Evolutionary conservation across 192 early-diverging fungal species (phyloP), one percentile per base, ranked within the genome.

Genomic region (Rhizoclosmatium globosum): DNA sequence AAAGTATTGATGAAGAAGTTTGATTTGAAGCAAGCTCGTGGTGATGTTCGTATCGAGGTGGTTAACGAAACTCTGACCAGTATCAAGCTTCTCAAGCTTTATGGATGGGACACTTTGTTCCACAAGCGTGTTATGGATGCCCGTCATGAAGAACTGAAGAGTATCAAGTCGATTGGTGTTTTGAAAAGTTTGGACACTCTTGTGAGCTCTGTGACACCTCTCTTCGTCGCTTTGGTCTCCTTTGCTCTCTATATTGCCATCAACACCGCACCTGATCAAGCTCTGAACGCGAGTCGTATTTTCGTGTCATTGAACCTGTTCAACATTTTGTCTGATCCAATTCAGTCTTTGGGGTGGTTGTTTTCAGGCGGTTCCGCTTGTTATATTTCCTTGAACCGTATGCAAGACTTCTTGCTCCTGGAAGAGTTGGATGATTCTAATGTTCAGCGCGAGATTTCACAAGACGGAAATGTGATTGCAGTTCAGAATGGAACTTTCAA

Each of bases 401-500:
- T 78, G 41, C 65, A 70, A 70, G 11, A 50, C 67, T 78, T 78
- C 44, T 43, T 78, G 48, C 46, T 78, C 4, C 45, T 78, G 46
- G 77, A 78, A 31, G 77, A 78, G 48, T 39, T 78, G 4, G 77
- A 68, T 47, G 15, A 13, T 19, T 58, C 77, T 4, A 62, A 62
- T 62, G 77, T 78, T 3, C 15, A 68, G 1, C 77, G 47, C 4
- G 61, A 31, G 31, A 19, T 67, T 45, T 64, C 47, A 41, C 19
- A 47, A 39, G 64, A 68, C 39, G 73, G 50, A 39, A 62, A 79
- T 60, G 90, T 91, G 1, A 61, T 93, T 38, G 53, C 47, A 7
- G 70, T 92, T 56, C 71, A 74, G 4, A 80, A 94, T 43, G 93
- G 83, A 46, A 71, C 83, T 38, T 88, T 92, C 60, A 68, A 83